Evolutionary conservation across 768 basidiomycete genomes (phyloP).

Genomic region (Solioccasus polychromus): DNA sequence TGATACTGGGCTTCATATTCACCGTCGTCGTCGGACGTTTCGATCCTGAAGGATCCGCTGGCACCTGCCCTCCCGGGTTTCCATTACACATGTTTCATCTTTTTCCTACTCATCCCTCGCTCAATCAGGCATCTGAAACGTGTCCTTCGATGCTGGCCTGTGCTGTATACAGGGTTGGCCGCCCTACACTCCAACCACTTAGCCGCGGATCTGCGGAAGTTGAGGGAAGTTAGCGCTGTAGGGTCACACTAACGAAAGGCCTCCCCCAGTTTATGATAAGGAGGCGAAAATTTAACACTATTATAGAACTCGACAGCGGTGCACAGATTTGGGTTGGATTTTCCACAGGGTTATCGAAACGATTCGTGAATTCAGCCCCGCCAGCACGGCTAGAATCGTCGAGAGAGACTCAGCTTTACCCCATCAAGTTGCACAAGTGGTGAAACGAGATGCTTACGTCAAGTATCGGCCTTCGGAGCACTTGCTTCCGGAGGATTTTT

Average conservation of each 20-base stretch:
- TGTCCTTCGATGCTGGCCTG: slow-evolving; percentile 12
- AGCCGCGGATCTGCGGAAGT: slow-evolving; percentile 19
- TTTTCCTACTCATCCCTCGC: slow-evolving; percentile 7
- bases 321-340: slow-evolving; percentile 2
- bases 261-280: not conserved
- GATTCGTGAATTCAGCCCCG: slow-evolving; percentile 1
- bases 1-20: slow-evolving; percentile 1
- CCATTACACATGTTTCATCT: slow-evolving; percentile 13
- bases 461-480: slow-evolving; percentile 1
- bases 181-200: not conserved
- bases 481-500: too few relatives aligned
- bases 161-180: slow-evolving; percentile 9
- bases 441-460: slow-evolving; percentile 17
- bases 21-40: slow-evolving; percentile 1
- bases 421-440: slow-evolving; percentile 3
- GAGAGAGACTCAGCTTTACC: slow-evolving; percentile 3
- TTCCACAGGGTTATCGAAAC: not conserved
- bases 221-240: not conserved
- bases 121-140: slow-evolving; percentile 24
- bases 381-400: not conserved
- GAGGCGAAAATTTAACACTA: too few relatives aligned
- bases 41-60: slow-evolving; percentile 10
- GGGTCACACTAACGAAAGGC: not conserved
- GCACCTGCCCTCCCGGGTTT: not conserved
- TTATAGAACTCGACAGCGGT: not conserved